Evolutionary conservation across 768 basidiomycete species (phyloP).

Genomic region (Collybiopsis luxurians): DNA sequence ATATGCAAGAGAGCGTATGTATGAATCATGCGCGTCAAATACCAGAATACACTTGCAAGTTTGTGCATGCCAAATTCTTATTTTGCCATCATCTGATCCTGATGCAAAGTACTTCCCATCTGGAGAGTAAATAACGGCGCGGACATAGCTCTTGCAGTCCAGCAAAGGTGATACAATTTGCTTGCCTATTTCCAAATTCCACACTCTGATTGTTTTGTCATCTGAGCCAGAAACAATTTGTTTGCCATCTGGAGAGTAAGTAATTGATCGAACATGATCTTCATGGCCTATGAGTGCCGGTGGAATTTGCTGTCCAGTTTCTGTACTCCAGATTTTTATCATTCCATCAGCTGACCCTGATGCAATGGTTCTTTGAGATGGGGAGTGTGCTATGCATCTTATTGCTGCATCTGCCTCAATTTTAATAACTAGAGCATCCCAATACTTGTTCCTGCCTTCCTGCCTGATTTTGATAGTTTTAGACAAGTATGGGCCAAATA

Average conservation of each 20-base stretch:
- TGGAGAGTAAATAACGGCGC: slow-evolving; percentile 47
- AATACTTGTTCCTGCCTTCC: neutral
- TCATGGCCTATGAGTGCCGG: slow-evolving; percentile 15
- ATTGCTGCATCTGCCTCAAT: neutral
- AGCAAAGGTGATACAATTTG: slow-evolving; percentile 1
- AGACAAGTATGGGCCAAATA: neutral
- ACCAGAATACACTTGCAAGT: too few species aligned
- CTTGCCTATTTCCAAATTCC: slow-evolving; percentile 19
- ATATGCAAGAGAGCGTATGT: neutral
- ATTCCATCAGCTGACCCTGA: too few species aligned
- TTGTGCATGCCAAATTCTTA: slow-evolving; percentile 44
- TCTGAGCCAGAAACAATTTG: too few species aligned
- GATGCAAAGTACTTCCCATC: slow-evolving; percentile 48
- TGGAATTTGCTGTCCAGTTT: slow-evolving; percentile 22
- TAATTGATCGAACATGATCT: slow-evolving; percentile 13
- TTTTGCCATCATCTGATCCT: slow-evolving; percentile 48
- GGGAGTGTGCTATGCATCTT: slow-evolving; percentile 15
- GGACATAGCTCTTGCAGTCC: slow-evolving; percentile 15
- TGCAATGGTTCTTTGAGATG: slow-evolving; percentile 20
- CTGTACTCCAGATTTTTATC: slow-evolving; percentile 46
- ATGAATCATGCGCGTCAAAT: too few species aligned
- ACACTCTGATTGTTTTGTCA: slow-evolving; percentile 22
- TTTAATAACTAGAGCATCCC: neutral
- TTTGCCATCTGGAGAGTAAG: slow-evolving; percentile 19
- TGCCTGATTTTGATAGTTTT: too few species aligned